Percentiles rank a stretch among this genome's conserved stretches.
Conservation (phyloP, 164 flowering plant genomes). For the Vitis rotundifolia region DNA sequence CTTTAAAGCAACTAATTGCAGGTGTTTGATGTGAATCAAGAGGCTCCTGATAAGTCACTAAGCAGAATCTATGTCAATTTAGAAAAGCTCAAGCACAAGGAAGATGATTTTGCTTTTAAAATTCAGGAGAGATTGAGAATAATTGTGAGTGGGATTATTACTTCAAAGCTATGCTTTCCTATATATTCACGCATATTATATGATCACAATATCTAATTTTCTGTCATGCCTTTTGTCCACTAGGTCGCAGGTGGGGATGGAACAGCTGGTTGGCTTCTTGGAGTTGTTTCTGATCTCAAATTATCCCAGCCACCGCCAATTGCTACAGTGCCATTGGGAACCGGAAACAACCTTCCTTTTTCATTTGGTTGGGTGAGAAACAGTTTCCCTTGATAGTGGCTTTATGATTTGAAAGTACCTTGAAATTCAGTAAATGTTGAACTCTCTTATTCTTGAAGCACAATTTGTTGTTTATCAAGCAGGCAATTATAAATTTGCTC, state of each 20-base stretch:
- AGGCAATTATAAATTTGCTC: neutral
- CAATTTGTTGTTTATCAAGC: neutral
- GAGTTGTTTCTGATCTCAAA: slow-evolving; percentile 90
- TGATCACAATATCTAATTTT: neutral
- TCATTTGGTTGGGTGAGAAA: slow-evolving; percentile 90
- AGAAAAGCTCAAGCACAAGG: slow-evolving; percentile 52
- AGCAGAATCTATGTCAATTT: slow-evolving; percentile 54
- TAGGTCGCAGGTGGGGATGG: slow-evolving; percentile 99
- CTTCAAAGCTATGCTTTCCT: no score
- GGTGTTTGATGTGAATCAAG: slow-evolving; percentile 78
- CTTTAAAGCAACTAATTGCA: slow-evolving; percentile 20
- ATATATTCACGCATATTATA: neutral
- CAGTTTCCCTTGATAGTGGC: neutral
- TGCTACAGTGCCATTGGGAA: slow-evolving; percentile 94
- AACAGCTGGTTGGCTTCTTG: slow-evolving; percentile 96
- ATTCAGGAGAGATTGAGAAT: slow-evolving; percentile 56
- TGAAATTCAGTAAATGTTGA: neutral
- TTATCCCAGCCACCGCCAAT: slow-evolving; percentile 78
- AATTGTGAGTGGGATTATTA: slow-evolving; percentile 56
- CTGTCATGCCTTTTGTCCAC: slow-evolving; percentile 1
- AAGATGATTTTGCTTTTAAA: slow-evolving; percentile 39
- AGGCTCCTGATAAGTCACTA: slow-evolving; percentile 70
- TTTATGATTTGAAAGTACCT: neutral
- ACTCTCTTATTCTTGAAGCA: neutral
- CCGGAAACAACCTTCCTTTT: slow-evolving; percentile 95